Base-by-base conservation (phyloP, 2,329 filamentous ascomycete genomes). In the Aspergillus quadricinctus region DNA sequence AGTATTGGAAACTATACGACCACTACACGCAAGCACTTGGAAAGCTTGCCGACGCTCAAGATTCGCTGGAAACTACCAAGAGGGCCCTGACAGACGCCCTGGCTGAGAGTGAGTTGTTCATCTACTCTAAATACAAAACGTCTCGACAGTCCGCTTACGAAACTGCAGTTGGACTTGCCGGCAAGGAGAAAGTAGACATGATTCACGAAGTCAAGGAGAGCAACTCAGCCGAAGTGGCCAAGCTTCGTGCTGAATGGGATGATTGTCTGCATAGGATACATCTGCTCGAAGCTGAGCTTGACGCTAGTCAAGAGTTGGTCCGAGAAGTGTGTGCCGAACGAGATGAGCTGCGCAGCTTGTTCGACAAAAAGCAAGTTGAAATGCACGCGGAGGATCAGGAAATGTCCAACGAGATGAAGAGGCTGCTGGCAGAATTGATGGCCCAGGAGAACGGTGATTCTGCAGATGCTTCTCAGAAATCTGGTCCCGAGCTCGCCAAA, bases 1-100 rank as follows among this genome's bases (percentile, higher is more conserved):
- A 74, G 28, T 74, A 75, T 55, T 74, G 71, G 69, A 75, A 74
- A 57, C 49, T 77, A 48, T 75, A 74, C 55, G 72, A 75, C 14
- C 70, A 72, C 48, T 76, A 73, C 55, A 69, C 72, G 3, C 61
- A 63, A 5, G 57, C 69, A 31, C 69, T 73, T 25, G 67, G 69
- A 53, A 75, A 71, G 56, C 68, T 76, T 54, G 71, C 72, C 21
- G 73, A 75, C 43, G 62, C 69, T 21, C 73, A 77, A 55, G 69
- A 72, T 48, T 64, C 64, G 10, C 59, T 75, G 19, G 70, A 75
- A 52, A 65, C 60, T 29, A 66, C 67, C 40, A 71, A 73, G 53
- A 70, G 68, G 54, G 66, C 71, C 28, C 66, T 77, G n/a, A 65
- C 65, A 11, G 72, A 75, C 56, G 66, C 72, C 29, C 68, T 71